phyloP scores from a whole-genome alignment of 805 yeast species.

The Suhomyces emberorum region DNA sequence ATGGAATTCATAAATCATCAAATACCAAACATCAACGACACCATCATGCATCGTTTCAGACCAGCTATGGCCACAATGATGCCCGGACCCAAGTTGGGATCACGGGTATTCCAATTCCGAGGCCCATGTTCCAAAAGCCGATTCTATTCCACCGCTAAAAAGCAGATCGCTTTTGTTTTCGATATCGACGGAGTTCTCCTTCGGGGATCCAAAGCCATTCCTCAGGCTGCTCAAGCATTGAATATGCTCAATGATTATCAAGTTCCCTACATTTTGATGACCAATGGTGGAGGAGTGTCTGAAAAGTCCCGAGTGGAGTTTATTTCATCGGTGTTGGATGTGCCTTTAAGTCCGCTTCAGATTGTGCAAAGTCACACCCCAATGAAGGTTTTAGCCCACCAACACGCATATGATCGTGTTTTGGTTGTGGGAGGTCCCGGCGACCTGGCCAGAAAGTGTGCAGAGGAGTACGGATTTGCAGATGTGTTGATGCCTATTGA shows the following conservation, averaged over 20 bases:
- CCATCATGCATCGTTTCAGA: no score
- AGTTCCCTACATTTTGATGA: conserved; percentile 77
- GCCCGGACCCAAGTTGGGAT: no score
- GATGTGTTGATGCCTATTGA: conserved; percentile 75
- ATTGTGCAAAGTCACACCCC: conserved; percentile 89
- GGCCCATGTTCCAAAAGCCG: no score
- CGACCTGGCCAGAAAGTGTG: conserved; percentile 69
- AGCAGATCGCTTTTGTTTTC: conserved; percentile 31
- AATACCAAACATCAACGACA: no score
- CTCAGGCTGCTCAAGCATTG: conserved; percentile 61
- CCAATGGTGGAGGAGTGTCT: conserved; percentile 85
- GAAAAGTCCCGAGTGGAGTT: conserved; percentile 60
- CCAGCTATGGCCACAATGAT: no score
- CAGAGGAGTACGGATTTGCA: conserved; percentile 70
- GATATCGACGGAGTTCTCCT: conserved; percentile 85
- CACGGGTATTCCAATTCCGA: no score
- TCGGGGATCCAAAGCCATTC: conserved; percentile 67
- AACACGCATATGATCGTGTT: conserved; percentile 51
- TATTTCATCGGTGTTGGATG: conserved; percentile 44
- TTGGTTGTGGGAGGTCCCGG: conserved; percentile 82
- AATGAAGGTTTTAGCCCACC: conserved; percentile 54
- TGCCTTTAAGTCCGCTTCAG: conserved; percentile 54
- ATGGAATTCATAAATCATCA: no score
- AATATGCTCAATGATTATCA: conserved; percentile 47
- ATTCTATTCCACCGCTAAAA: not conserved